phyloP scores from a whole-genome alignment of 495 filamentous ascomycete species.

The Penicillium subrubescens region DNA sequence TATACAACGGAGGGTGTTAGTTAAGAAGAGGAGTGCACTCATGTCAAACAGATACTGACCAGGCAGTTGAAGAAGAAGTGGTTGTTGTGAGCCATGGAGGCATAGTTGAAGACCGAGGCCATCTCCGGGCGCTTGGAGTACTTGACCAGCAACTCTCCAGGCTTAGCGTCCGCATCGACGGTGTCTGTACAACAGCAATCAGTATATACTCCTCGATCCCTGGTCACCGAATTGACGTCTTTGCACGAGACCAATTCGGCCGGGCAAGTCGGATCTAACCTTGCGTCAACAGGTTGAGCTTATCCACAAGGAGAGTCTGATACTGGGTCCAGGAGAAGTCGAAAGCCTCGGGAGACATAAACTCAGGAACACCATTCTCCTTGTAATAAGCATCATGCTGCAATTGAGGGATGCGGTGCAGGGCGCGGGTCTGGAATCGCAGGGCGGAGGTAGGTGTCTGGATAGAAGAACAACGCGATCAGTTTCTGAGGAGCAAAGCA shows the following conservation, averaged over 20 bases:
- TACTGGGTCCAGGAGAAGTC: slow-evolving; percentile 82
- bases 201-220: slow-evolving; percentile 4
- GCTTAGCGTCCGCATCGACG: slow-evolving; percentile 54
- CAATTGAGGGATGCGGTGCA: slow-evolving; percentile 64
- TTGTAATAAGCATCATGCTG: slow-evolving; percentile 52
- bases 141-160: slow-evolving; percentile 69
- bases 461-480: slow-evolving; percentile 20
- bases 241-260: slow-evolving; percentile 8
- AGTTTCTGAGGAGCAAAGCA: slow-evolving; percentile 18
- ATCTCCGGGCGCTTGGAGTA: slow-evolving; percentile 75
- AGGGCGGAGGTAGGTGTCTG: slow-evolving; percentile 47
- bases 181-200: slow-evolving; percentile 43
- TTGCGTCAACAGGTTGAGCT: slow-evolving; percentile 70
- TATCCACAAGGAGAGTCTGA: slow-evolving; percentile 68
- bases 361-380: slow-evolving; percentile 63
- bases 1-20: slow-evolving; percentile 13
- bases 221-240: neutral
- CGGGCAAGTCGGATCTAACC: slow-evolving; percentile 54
- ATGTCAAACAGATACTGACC: slow-evolving; percentile 34
- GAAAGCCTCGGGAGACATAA: slow-evolving; percentile 68
- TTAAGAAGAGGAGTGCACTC: neutral
- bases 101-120: slow-evolving; percentile 89
- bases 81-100: slow-evolving; percentile 96
- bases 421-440: slow-evolving; percentile 43
- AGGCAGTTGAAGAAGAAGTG: slow-evolving; percentile 86